Percentiles rank a stretch among this genome's conserved stretches.
These are phyloP conservation scores for Annona squamosa DNA, from an alignment of 164 flowering plant species.

Conservation along the genomic window DNA sequence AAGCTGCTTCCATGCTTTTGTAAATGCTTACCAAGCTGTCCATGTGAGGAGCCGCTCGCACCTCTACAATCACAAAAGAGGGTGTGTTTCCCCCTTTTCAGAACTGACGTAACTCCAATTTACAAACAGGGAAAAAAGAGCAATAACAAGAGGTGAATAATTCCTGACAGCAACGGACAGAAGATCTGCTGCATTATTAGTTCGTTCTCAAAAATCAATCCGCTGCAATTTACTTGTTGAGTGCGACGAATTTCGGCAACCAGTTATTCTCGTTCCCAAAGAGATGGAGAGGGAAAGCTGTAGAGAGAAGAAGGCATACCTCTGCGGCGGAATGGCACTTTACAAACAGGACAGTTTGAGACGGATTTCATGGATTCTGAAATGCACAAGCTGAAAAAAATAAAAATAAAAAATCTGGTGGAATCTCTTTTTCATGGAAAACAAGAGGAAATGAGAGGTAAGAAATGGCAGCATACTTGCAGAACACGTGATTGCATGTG, in stretches of 20 bases:
- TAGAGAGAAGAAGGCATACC: slow-evolving; percentile 31
- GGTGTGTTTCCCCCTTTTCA: not conserved
- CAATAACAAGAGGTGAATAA: not conserved
- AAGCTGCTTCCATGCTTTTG: slow-evolving; percentile 89
- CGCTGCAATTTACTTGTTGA: not conserved
- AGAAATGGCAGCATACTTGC: slow-evolving; percentile 51
- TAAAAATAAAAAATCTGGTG: not conserved
- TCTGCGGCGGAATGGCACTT: slow-evolving; percentile 76
- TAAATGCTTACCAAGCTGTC: slow-evolving; percentile 85
- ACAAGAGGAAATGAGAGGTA: not conserved
- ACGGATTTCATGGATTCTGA: slow-evolving; percentile 63
- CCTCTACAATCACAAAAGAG: slow-evolving; percentile 39
- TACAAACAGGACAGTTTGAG: slow-evolving; percentile 84
- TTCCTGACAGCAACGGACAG: too few species aligned
- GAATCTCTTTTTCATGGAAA: not conserved
- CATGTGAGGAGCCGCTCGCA: slow-evolving; percentile 93
- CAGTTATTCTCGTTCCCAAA: not conserved
- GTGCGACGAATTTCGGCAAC: not conserved
- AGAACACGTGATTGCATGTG: slow-evolving; percentile 82
- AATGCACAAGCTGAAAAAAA: slow-evolving; percentile 58
- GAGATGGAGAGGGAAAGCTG: not conserved
- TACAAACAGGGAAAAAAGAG: not conserved
- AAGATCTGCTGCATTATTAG: too few species aligned
- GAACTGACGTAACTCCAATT: not conserved
- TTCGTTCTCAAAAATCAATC: not conserved